Evolutionary conservation across 23 red algal genomes (phyloP).

Genomic region (Gracilaria domingensis): DNA sequence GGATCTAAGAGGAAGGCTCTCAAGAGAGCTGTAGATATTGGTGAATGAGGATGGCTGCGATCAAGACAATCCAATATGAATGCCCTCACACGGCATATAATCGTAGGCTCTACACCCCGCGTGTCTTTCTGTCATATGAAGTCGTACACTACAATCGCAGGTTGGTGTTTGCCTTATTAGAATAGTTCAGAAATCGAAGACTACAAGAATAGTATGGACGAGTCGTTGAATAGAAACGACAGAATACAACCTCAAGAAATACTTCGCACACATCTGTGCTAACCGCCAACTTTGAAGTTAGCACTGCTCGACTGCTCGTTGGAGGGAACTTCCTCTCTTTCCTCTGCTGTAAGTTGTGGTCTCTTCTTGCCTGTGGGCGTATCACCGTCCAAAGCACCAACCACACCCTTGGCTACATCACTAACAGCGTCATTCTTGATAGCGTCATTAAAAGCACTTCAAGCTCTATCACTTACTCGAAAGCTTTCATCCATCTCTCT

Average conservation of each 20-base stretch:
- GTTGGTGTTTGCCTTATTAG: not conserved
- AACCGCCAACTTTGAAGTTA: constrained; percentile 17
- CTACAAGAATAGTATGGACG: not conserved
- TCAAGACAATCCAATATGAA: too few relatives aligned
- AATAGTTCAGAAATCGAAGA: not conserved
- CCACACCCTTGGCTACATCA: constrained; percentile 22
- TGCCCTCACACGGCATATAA: too few relatives aligned
- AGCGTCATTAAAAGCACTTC: constrained; percentile 38
- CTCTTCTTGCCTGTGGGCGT: not conserved
- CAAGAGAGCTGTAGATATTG: too few relatives aligned
- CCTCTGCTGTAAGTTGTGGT: constrained; percentile 11
- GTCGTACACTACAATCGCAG: not conserved
- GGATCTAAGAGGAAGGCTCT: too few relatives aligned
- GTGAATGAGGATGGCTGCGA: too few relatives aligned
- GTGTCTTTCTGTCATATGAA: not conserved
- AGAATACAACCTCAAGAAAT: constrained; percentile 9
- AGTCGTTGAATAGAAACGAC: not conserved
- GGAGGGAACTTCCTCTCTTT: not conserved
- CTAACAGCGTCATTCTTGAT: constrained; percentile 45
- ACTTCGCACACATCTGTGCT: not conserved
- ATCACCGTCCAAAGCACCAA: constrained; percentile 33
- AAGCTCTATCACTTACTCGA: constrained; percentile 46
- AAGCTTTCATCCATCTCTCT: constrained; percentile 77
- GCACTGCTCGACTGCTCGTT: not conserved
- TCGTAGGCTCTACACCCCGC: too few relatives aligned